A percentile compares a stretch with the other conserved stretches of the same genome.
Evolutionary conservation across 2,329 filamentous ascomycete species (phyloP).

Genomic region (Penicillium digitatum): DNA sequence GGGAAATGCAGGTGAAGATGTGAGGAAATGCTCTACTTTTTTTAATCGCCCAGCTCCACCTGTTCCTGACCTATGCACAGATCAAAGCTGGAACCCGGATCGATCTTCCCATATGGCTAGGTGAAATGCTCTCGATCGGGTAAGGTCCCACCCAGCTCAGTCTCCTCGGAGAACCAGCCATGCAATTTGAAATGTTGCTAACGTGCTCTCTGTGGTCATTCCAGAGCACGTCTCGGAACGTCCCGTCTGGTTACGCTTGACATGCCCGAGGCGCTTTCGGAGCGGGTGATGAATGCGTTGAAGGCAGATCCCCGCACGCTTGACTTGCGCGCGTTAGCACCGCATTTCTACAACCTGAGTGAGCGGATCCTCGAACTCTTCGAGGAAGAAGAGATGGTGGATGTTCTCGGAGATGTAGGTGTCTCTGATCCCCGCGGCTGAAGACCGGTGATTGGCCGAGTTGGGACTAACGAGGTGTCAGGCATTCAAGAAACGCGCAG

Average conservation of each 20-base stretch:
- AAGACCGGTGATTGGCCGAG: background rate
- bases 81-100: conserved; percentile 78
- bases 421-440: background rate
- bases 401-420: conserved; percentile 58
- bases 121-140: conserved; percentile 70
- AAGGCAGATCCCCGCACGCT: conserved; percentile 87
- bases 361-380: conserved; percentile 85
- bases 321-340: conserved; percentile 74
- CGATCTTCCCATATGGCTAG: conserved; percentile 86
- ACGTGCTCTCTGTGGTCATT: background rate
- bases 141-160: conserved; percentile 26
- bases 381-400: conserved; percentile 76
- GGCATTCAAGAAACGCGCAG: conserved; percentile 76
- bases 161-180: background rate
- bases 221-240: conserved; percentile 43
- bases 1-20: conserved; percentile 66
- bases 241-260: conserved; percentile 71
- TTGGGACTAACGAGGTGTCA: conserved; percentile 27
- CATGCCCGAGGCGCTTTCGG: conserved; percentile 70
- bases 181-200: background rate
- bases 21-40: conserved; percentile 27
- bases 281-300: conserved; percentile 79
- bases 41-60: background rate
- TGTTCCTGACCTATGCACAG: conserved; percentile 31
- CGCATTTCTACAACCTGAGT: conserved; percentile 83